phyloP scores from a whole-genome alignment of 1,284 basidiomycete species.

The Pterulicium gracile region DNA sequence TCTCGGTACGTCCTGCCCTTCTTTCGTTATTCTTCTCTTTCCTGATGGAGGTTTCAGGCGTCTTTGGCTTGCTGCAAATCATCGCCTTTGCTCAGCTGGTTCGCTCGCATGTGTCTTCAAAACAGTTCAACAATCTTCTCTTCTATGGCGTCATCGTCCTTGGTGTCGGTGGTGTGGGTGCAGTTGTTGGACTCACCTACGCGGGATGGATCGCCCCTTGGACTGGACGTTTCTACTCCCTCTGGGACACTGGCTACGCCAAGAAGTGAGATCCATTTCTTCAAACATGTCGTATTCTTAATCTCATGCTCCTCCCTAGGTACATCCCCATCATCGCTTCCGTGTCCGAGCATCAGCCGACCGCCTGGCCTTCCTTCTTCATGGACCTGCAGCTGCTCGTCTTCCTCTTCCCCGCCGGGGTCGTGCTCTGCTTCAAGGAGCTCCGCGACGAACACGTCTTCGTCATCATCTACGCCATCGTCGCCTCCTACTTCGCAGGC shows the following conservation, averaged over 20 bases:
- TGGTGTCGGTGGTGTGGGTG: conserved; percentile 65
- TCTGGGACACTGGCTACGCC: conserved; percentile 99
- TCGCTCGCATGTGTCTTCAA: conserved; percentile 81
- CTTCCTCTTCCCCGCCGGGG: conserved; percentile 96
- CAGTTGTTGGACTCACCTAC: conserved; percentile 77
- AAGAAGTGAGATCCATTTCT: conserved; percentile 87
- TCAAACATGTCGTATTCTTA: conserved; percentile 8
- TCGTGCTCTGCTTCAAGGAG: conserved; percentile 88
- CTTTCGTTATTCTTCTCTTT: conserved; percentile 5
- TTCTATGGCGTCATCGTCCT: conserved; percentile 58
- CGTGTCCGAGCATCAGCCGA: conserved; percentile 99
- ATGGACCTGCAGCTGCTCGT: conserved; percentile 98
- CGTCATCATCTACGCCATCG: conserved; percentile 95
- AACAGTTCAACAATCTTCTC: conserved; percentile 86
- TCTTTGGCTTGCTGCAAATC: conserved; percentile 95
- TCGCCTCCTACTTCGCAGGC: conserved; percentile 97
- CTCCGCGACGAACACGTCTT: conserved; percentile 97
- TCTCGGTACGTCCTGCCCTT: conserved; percentile 44
- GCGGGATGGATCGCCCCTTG: conserved; percentile 97
- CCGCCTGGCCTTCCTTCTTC: conserved; percentile 99
- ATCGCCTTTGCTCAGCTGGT: conserved; percentile 91
- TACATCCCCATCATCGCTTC: conserved; percentile 98
- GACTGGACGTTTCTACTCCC: conserved; percentile 98
- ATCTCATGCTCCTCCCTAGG: conserved; percentile 26
- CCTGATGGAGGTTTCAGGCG: too few species aligned